Evolutionary conservation across 2,329 filamentous ascomycete species (phyloP).

Genomic region (Fusarium scirpi): DNA sequence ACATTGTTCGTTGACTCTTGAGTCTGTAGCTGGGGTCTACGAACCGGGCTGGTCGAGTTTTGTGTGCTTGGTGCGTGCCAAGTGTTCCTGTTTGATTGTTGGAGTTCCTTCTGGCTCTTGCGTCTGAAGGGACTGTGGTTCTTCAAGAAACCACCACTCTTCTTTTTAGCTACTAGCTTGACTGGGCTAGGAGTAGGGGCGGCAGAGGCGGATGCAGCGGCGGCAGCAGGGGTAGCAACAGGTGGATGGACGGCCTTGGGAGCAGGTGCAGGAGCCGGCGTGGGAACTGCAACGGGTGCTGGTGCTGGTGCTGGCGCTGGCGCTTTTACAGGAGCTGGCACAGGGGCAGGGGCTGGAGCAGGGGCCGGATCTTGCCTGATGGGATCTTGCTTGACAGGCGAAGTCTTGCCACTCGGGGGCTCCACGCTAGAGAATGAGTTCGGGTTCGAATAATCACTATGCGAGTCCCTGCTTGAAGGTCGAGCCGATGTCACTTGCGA

Average conservation of each 20-base stretch:
- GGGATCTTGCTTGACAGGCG: constrained; percentile 75
- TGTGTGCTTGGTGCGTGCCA: constrained; percentile 62
- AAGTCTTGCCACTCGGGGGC: constrained; percentile 77
- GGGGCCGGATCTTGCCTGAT: constrained; percentile 20
- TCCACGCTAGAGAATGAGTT: constrained; percentile 91
- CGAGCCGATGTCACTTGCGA: constrained; percentile 70
- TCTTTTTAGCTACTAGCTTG: constrained; percentile 75
- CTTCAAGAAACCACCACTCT: constrained; percentile 91
- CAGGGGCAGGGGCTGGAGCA: background rate
- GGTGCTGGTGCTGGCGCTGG: background rate
- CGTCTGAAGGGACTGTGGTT: constrained; percentile 92
- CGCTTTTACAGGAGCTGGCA: background rate
- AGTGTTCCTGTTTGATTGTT: constrained; percentile 66
- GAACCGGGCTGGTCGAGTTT: constrained; percentile 49
- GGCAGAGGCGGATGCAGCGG: background rate
- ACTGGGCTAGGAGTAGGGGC: constrained; percentile 60
- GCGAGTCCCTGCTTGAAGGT: constrained; percentile 86
- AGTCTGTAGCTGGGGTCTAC: constrained; percentile 56
- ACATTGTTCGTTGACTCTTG: constrained; percentile 53
- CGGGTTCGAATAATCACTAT: constrained; percentile 90
- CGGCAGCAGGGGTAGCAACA: background rate
- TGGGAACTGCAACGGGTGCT: background rate
- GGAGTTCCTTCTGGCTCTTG: constrained; percentile 84
- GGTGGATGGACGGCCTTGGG: background rate
- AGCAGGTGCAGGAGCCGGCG: background rate